Evolutionary conservation across 129 eudicot genomes (phyloP).

Genomic region (Artemisia argyi): DNA sequence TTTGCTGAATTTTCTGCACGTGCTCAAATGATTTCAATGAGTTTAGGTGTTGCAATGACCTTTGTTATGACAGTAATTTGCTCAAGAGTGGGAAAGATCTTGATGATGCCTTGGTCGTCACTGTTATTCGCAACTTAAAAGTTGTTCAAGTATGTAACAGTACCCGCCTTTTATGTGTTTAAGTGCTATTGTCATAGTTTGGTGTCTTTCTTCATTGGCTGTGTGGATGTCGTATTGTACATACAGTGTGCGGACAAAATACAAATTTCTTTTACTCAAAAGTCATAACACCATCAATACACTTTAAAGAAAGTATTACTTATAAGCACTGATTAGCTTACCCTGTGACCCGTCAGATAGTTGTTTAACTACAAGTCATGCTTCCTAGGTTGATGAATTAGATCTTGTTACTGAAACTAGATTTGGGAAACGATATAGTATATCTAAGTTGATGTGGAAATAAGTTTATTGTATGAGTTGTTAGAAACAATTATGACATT

Average conservation of each 20-base stretch:
- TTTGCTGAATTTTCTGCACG: no score
- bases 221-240: conserved; percentile 13
- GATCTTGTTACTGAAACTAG: not conserved
- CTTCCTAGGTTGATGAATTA: conserved; percentile 9
- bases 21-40: no score
- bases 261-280: not conserved
- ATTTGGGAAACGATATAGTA: not conserved
- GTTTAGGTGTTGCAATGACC: no score
- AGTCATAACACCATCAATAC: not conserved
- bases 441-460: conserved; percentile 6
- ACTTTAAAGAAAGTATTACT: not conserved
- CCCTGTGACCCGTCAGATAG: conserved; percentile 22
- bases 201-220: conserved; percentile 19
- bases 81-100: conserved; percentile 68
- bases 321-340: conserved; percentile 5
- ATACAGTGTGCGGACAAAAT: conserved; percentile 7
- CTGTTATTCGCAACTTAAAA: conserved; percentile 81
- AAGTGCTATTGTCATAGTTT: conserved; percentile 1
- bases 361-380: conserved; percentile 4
- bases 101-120: conserved; percentile 74
- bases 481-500: conserved; percentile 1
- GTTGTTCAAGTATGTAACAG: conserved; percentile 64
- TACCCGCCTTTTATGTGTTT: not conserved
- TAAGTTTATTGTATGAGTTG: conserved; percentile 1
- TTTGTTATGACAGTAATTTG: conserved; percentile 1